Percentiles rank a stretch among this genome's conserved stretches.
phyloP scores from a whole-genome alignment of 2,329 filamentous ascomycete species.

The Botryotinia calthae region DNA sequence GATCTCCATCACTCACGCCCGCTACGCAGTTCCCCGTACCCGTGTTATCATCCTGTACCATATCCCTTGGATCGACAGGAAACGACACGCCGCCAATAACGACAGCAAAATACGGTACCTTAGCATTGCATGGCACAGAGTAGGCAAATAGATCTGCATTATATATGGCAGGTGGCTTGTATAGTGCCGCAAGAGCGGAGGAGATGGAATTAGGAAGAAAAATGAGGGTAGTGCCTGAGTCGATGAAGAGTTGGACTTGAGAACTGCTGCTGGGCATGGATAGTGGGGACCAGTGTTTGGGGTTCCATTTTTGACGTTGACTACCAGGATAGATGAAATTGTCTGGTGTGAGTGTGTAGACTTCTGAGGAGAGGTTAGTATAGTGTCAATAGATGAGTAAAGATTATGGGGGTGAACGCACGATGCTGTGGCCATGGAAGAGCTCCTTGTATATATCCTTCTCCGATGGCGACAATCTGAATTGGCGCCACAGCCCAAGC shows the following conservation, averaged over 20 bases:
- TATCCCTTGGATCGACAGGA: constrained; percentile 23
- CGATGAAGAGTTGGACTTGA: constrained; percentile 16
- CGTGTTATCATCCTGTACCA: constrained; percentile 23
- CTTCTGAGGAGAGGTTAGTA: constrained; percentile 7
- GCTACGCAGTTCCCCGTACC: constrained; percentile 15
- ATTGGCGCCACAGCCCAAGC: constrained; percentile 25
- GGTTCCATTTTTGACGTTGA: neutral
- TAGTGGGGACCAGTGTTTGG: neutral
- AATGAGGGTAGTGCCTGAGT: constrained; percentile 25
- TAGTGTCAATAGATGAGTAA: neutral
- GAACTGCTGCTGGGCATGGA: neutral
- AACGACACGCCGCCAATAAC: constrained; percentile 25
- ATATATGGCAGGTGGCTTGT: constrained; percentile 19
- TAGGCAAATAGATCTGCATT: constrained; percentile 12
- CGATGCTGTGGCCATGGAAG: constrained; percentile 18
- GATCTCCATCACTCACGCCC: constrained; percentile 32
- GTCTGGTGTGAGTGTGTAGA: constrained; percentile 24
- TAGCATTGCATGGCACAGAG: constrained; percentile 23
- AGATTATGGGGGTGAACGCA: neutral
- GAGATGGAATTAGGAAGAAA: constrained; percentile 22
- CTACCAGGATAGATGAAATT: constrained; percentile 20
- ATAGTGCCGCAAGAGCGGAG: constrained; percentile 19
- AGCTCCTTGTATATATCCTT: constrained; percentile 16
- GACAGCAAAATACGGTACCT: constrained; percentile 23
- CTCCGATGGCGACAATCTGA: constrained; percentile 10